These are phyloP conservation scores for Ephemerocybe angulata DNA, from an alignment of 768 basidiomycete genomes.

Conservation along the genomic window DNA sequence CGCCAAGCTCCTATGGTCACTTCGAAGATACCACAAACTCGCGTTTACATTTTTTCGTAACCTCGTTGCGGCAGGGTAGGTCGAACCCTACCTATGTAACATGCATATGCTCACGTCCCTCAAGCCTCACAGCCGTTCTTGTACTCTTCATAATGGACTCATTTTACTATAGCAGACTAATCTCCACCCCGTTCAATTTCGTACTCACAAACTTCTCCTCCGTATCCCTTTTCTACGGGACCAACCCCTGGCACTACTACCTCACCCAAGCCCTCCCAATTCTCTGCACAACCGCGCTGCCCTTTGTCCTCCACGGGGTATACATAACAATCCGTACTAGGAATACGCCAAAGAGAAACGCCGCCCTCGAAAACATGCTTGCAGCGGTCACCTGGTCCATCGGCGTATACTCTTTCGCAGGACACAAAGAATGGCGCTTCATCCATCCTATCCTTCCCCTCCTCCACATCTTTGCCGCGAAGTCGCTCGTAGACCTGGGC, in stretches of 20 bases:
- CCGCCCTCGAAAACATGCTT: conserved; percentile 42
- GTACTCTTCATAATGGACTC: conserved; percentile 57
- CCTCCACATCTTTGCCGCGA: conserved; percentile 74
- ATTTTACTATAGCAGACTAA: conserved; percentile 60
- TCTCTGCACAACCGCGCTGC: conserved; percentile 67
- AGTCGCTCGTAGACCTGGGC: conserved; percentile 54
- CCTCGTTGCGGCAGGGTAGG: conserved; percentile 44
- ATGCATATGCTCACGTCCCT: conserved; percentile 3
- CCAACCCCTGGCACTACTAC: conserved; percentile 86
- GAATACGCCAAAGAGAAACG: conserved; percentile 14
- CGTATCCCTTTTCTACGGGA: conserved; percentile 91
- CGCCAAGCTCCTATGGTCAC: conserved; percentile 50
- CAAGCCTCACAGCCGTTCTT: conserved; percentile 23
- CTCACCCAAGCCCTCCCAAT: conserved; percentile 82
- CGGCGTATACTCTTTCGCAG: conserved; percentile 68
- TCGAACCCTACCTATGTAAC: not conserved
- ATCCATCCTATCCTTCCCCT: conserved; percentile 87
- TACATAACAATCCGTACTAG: conserved; percentile 32
- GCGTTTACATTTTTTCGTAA: conserved; percentile 36
- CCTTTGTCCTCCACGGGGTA: conserved; percentile 65
- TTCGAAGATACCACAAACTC: conserved; percentile 33
- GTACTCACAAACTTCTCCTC: conserved; percentile 75
- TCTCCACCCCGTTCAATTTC: conserved; percentile 81
- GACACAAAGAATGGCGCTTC: conserved; percentile 98
- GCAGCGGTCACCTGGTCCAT: conserved; percentile 58